Conservation (phyloP, 2,329 filamentous ascomycete species). For the Botrytis cinerea region DNA sequence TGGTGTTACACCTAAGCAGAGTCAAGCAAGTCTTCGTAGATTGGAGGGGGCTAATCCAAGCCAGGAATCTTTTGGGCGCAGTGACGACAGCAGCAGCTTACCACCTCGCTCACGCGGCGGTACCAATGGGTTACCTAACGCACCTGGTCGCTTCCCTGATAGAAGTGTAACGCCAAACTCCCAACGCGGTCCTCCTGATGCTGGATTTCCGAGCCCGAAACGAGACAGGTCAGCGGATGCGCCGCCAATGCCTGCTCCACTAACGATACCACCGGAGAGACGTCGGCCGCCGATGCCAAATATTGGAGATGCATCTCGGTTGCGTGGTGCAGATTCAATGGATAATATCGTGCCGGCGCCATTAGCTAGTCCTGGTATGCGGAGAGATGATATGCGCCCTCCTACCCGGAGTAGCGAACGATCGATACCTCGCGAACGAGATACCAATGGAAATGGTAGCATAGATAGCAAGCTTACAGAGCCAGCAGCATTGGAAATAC, state of each 20-base stretch:
- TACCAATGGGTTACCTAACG: slow-evolving; percentile 36
- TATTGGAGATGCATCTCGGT: slow-evolving; percentile 37
- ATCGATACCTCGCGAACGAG: slow-evolving; percentile 30
- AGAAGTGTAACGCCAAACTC: slow-evolving; percentile 38
- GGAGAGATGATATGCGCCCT: slow-evolving; percentile 41
- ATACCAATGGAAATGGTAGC: slow-evolving; percentile 23
- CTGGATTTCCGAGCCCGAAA: slow-evolving; percentile 29
- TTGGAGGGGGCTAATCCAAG: slow-evolving; percentile 38
- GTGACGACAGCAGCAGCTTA: slow-evolving; percentile 37
- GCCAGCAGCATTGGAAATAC: slow-evolving; percentile 14
- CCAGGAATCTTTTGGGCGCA: slow-evolving; percentile 41
- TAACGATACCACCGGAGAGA: slow-evolving; percentile 40
- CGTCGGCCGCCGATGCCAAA: slow-evolving; percentile 42
- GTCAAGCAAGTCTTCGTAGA: slow-evolving; percentile 35
- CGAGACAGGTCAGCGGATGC: slow-evolving; percentile 32
- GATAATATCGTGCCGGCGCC: slow-evolving; percentile 44
- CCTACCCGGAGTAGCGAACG: slow-evolving; percentile 42
- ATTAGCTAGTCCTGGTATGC: slow-evolving; percentile 42
- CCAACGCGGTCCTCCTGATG: slow-evolving; percentile 39
- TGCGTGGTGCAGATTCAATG: slow-evolving; percentile 34
- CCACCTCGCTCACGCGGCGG: slow-evolving; percentile 40
- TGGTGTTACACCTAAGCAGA: slow-evolving; percentile 29
- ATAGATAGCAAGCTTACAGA: slow-evolving; percentile 12
- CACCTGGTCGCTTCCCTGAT: slow-evolving; percentile 40
- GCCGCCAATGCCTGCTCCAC: slow-evolving; percentile 39